phyloP scores from a whole-genome alignment of 1,139 yeast genomes.

The Schwanniomyces etchellsii region DNA sequence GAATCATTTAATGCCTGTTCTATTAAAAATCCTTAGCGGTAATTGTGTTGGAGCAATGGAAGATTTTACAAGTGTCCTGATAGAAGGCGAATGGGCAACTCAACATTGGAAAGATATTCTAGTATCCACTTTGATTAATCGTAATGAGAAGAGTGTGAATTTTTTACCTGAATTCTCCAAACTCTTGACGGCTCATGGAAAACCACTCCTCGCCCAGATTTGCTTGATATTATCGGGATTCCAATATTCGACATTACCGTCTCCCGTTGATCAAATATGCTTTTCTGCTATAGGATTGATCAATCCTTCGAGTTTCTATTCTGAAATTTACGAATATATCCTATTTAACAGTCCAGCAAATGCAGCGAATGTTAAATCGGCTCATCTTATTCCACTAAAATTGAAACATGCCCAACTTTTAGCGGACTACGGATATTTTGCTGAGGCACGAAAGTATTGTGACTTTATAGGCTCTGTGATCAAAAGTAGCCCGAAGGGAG shows the following conservation, averaged over 20 bases:
- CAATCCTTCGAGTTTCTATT: constrained; percentile 40
- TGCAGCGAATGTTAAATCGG: constrained; percentile 30
- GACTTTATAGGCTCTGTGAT: constrained; percentile 45
- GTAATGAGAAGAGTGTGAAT: constrained; percentile 21
- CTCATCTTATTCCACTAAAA: constrained; percentile 53
- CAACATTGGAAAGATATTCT: constrained; percentile 49
- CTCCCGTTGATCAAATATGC: constrained; percentile 17
- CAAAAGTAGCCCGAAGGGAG: constrained; percentile 37
- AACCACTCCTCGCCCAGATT: constrained; percentile 35
- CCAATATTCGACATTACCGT: constrained; percentile 29
- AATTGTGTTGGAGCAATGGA: constrained; percentile 49
- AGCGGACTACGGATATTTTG: constrained; percentile 54
- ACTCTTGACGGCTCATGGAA: constrained; percentile 33
- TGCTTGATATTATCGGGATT: constrained; percentile 46
- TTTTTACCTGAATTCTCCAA: constrained; percentile 54
- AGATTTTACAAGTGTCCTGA: constrained; percentile 36
- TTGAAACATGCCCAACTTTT: constrained; percentile 57
- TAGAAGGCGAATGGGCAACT: constrained; percentile 46
- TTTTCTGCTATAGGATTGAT: constrained; percentile 14
- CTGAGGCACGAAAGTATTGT: constrained; percentile 56
- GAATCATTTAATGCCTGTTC: constrained; percentile 51
- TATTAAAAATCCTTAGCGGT: constrained; percentile 64
- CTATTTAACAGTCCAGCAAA: constrained; percentile 21
- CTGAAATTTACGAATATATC: constrained; percentile 70
- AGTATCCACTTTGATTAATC: constrained; percentile 37